Evolutionary conservation across 441 rosid genomes (phyloP), one percentile per base, ranked within the genome.

Genomic region (Isatis lusitanica): DNA sequence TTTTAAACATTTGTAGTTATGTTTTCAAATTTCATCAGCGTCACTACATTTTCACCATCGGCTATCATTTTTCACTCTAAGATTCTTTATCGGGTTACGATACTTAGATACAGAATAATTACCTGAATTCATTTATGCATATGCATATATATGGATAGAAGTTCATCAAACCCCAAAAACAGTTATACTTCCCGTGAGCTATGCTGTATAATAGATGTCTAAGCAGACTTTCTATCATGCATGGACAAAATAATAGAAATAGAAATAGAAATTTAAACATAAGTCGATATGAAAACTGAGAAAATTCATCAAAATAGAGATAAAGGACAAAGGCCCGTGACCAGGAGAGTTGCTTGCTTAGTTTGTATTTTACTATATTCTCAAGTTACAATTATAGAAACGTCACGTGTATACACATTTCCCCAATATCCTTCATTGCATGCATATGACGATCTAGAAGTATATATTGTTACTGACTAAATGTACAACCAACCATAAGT

Each of bases 241-340:
- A n/a, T n/a, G 67, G 73, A 74, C 40, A 39, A 65, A 26, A 73
- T 16, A 7, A 57, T 26, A 33, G 43, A 75, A 68, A 57, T 26
- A 33, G 43, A 75, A 68, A 47, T 18, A 38, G 4, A 46, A 62
- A 51, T 46, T 0, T 11, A 53, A 68, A 26, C 74, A 69, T 69
- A 31, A 31, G 56, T 31, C 38, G 11, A 1, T 35, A 55, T 75
- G 65, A 75, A 28, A 55, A 69, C 4, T 46, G 53, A 62, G 44
- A 39, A 70, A 44, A 62, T 8, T 70, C 71, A 51, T 57, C 36
- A 65, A 70, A 39, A 59, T 17, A 59, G 28, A 65, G 57, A 18
- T 50, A 66, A 66, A 65, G 3, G 73, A 71, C 76, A 59, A 71
- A 66, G 58, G 3, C 73, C 76, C 68, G 80, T 77, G 76, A 77